These are phyloP conservation scores for Prunus persica DNA, from an alignment of 306 rosid species.

Conservation along the genomic window DNA sequence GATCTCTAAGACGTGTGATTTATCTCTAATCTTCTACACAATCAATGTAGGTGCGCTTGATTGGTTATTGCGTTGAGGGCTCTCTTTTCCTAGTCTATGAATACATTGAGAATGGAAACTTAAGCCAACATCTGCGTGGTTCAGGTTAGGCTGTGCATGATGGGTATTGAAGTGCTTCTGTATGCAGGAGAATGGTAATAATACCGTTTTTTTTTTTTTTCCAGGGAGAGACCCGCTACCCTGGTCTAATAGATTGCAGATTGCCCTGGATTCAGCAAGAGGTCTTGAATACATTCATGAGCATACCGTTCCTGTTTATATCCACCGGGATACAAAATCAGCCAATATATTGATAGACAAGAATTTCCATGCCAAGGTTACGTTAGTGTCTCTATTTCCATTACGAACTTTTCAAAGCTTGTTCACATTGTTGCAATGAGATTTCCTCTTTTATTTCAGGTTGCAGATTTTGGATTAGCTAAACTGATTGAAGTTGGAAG, in stretches of 20 bases:
- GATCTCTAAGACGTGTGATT: not conserved
- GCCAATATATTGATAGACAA: constrained; percentile 92
- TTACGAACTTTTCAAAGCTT: constrained; percentile 7
- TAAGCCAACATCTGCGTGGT: constrained; percentile 86
- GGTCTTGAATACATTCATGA: constrained; percentile 97
- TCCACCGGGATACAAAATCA: constrained; percentile 94
- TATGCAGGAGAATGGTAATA: constrained; percentile 4
- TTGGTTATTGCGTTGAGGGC: constrained; percentile 84
- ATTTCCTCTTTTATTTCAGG: constrained; percentile 39
- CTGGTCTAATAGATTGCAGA: constrained; percentile 86
- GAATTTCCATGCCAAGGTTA: constrained; percentile 84
- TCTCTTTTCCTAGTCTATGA: constrained; percentile 93
- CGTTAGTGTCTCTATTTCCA: not conserved
- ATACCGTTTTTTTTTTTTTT: constrained; percentile 8
- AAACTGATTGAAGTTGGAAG: constrained; percentile 88
- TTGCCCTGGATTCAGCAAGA: constrained; percentile 95
- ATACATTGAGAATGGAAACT: constrained; percentile 84
- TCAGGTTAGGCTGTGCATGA: constrained; percentile 51
- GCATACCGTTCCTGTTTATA: constrained; percentile 93
- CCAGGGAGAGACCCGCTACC: constrained; percentile 74
- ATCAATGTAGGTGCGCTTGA: constrained; percentile 77
- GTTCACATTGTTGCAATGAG: constrained; percentile 19
- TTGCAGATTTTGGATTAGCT: constrained; percentile 94
- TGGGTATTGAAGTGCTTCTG: constrained; percentile 10
- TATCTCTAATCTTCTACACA: not conserved